A percentile compares a stretch with the other conserved stretches of the same genome.
These are phyloP conservation scores for Kwoniella newhampshirensis DNA, from an alignment of 768 basidiomycete species.

Conservation along the genomic window DNA sequence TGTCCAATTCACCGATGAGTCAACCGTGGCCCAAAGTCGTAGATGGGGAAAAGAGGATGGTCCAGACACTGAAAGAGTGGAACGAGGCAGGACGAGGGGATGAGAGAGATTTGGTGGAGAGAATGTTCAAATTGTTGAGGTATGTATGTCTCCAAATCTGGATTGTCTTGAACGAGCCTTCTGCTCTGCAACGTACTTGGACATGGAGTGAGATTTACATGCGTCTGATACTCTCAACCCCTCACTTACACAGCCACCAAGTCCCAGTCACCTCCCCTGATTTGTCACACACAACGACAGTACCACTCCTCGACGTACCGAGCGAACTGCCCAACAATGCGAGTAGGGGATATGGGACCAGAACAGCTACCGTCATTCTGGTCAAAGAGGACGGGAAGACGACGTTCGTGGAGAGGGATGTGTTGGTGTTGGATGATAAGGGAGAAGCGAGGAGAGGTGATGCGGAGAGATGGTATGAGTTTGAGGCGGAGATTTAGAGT, in stretches of 20 bases:
- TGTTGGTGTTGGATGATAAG: slow-evolving; percentile 23
- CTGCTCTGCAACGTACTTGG: too few species aligned
- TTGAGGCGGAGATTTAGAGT: slow-evolving; percentile 3
- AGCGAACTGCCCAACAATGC: slow-evolving; percentile 3
- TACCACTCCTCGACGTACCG: background rate
- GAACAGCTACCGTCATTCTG: slow-evolving; percentile 47
- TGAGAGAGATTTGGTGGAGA: slow-evolving; percentile 9
- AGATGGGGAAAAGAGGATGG: slow-evolving; percentile 41
- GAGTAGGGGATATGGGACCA: slow-evolving; percentile 44
- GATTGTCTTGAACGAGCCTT: too few species aligned
- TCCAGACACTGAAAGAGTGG: slow-evolving; percentile 22
- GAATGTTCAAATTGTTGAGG: slow-evolving; percentile 16
- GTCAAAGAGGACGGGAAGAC: slow-evolving; percentile 40
- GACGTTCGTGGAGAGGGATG: slow-evolving; percentile 48
- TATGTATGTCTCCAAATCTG: slow-evolving; percentile 4
- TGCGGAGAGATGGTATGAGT: slow-evolving; percentile 24
- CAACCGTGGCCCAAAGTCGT: slow-evolving; percentile 53
- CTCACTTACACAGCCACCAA: background rate
- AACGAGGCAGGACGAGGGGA: background rate
- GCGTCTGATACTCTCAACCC: too few species aligned
- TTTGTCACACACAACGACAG: background rate
- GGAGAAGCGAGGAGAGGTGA: slow-evolving; percentile 26
- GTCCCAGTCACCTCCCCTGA: background rate
- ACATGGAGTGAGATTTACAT: too few species aligned
- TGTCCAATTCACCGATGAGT: slow-evolving; percentile 43